Percentiles rank a stretch among this genome's conserved stretches.
These are phyloP conservation scores for Pichia kluyveri DNA, from an alignment of 805 yeast genomes.

Conservation along the genomic window DNA sequence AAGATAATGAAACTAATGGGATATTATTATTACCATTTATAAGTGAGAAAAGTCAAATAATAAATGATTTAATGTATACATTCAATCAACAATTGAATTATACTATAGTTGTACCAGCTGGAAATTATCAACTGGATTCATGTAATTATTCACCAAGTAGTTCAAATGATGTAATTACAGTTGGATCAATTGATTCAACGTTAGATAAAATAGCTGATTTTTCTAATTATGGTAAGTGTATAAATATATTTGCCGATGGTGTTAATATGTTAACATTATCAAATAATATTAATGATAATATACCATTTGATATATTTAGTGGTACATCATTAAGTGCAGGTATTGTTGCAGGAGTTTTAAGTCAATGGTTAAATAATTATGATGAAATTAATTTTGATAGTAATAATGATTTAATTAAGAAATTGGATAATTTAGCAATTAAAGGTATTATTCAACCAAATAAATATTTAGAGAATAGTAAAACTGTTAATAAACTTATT, in stretches of 20 bases:
- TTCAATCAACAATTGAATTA: slow-evolving; percentile 30
- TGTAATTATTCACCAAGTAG: slow-evolving; percentile 41
- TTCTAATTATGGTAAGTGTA: slow-evolving; percentile 45
- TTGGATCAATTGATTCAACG: slow-evolving; percentile 31
- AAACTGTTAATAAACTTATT: slow-evolving; percentile 17
- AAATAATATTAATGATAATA: slow-evolving; percentile 18
- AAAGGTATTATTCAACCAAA: slow-evolving; percentile 8
- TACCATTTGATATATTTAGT: slow-evolving; percentile 21
- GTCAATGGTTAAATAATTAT: slow-evolving; percentile 35
- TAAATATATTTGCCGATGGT: slow-evolving; percentile 44
- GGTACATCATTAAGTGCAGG: slow-evolving; percentile 47
- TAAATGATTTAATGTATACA: slow-evolving; percentile 37
- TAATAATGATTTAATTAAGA: slow-evolving; percentile 18
- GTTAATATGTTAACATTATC: slow-evolving; percentile 35
- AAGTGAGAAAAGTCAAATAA: slow-evolving; percentile 29
- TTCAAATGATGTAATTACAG: slow-evolving; percentile 30
- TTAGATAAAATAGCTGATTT: slow-evolving; percentile 29
- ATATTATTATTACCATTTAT: slow-evolving; percentile 31
- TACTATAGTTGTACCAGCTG: slow-evolving; percentile 42
- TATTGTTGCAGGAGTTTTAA: slow-evolving; percentile 36
- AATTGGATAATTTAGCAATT: slow-evolving; percentile 8
- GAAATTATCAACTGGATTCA: slow-evolving; percentile 36
- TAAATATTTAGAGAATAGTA: background rate
- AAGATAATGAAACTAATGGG: slow-evolving; percentile 12
- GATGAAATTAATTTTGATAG: slow-evolving; percentile 18